Evolutionary conservation across 2,329 filamentous ascomycete species (phyloP).

Genomic region (Penicillium oxalicum): DNA sequence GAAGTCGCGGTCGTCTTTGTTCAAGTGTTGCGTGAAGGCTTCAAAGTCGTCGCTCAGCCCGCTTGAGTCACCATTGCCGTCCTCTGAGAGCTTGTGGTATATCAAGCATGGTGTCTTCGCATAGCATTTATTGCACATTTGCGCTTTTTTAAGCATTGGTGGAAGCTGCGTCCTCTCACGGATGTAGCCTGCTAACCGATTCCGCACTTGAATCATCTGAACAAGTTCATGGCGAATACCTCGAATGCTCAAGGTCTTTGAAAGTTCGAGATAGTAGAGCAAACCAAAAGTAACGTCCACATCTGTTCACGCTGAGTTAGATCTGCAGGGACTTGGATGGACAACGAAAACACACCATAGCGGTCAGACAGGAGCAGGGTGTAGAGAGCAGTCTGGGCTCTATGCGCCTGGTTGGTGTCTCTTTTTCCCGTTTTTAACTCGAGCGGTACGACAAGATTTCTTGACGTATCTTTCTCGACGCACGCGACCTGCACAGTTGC

Average conservation of each 20-base stretch:
- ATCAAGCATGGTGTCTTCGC: slow-evolving; percentile 86
- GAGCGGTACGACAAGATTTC: slow-evolving; percentile 78
- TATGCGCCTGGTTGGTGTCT: slow-evolving; percentile 70
- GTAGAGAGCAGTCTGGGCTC: slow-evolving; percentile 91
- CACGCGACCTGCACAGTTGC: slow-evolving; percentile 88
- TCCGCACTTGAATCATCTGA: slow-evolving; percentile 95
- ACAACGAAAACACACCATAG: slow-evolving; percentile 51
- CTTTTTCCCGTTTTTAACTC: slow-evolving; percentile 92
- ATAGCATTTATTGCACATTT: slow-evolving; percentile 81
- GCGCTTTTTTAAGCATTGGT: slow-evolving; percentile 75
- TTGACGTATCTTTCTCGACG: slow-evolving; percentile 59
- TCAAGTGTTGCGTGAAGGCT: slow-evolving; percentile 72
- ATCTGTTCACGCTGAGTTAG: slow-evolving; percentile 46
- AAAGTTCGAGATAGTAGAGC: slow-evolving; percentile 90
- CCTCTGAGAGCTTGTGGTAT: slow-evolving; percentile 85
- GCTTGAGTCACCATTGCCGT: slow-evolving; percentile 73
- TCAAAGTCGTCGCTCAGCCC: slow-evolving; percentile 77
- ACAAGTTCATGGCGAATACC: slow-evolving; percentile 80
- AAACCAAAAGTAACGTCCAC: slow-evolving; percentile 85
- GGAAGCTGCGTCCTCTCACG: slow-evolving; percentile 77
- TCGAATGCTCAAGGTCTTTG: slow-evolving; percentile 77
- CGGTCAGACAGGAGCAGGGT: slow-evolving; percentile 87
- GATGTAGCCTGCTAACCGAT: slow-evolving; percentile 78
- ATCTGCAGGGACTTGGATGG: too few species aligned
- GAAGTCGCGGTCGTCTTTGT: slow-evolving; percentile 67